These are phyloP conservation scores for Nannochloropsis granulata DNA, from an alignment of 108 stramenopile species.

Conservation along the genomic window DNA sequence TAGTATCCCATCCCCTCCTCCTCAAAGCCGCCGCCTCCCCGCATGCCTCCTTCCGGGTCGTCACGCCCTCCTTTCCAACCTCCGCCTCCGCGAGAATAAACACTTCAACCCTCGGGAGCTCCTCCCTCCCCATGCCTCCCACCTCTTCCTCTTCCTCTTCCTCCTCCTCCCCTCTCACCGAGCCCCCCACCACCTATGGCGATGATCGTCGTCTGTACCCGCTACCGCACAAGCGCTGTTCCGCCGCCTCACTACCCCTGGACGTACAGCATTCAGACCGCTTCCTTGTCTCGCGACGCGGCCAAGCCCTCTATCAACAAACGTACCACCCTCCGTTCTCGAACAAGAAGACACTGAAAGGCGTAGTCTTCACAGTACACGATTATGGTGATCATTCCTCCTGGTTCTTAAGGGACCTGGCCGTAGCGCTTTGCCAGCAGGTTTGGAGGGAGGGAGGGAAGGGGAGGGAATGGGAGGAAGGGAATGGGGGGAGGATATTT, in stretches of 20 bases:
- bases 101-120: background rate
- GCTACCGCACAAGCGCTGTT: background rate
- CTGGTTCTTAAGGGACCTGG: background rate
- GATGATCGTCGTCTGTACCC: background rate
- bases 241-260: background rate
- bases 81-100: no score
- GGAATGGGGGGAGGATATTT: no score
- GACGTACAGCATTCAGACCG: background rate
- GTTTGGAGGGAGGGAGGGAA: background rate
- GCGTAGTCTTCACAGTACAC: background rate
- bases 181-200: background rate
- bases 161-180: background rate
- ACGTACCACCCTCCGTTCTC: background rate
- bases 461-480: background rate
- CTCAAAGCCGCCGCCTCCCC: no score
- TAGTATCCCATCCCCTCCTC: no score
- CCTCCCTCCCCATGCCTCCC: background rate
- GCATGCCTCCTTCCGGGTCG: no score
- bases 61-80: no score
- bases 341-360: background rate
- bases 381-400: background rate
- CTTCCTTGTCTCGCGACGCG: background rate
- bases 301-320: background rate
- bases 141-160: background rate
- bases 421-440: background rate